Base-by-base conservation (phyloP, 192 early-diverging fungal species). In the Entophlyctis luteolus region DNA sequence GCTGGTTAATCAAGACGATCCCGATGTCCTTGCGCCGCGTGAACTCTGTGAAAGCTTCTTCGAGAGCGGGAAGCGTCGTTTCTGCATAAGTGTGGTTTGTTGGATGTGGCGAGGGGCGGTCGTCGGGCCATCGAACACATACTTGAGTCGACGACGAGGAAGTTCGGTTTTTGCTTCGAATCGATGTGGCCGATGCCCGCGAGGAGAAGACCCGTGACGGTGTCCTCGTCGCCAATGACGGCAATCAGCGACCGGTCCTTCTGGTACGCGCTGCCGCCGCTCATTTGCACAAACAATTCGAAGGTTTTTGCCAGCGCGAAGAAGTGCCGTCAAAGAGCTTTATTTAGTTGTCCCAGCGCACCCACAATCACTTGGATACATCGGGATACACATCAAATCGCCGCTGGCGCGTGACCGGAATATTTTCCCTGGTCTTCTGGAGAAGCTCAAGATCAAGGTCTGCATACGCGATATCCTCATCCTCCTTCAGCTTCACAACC, bases 181-280 rank as follows among this genome's bases (percentile, higher is more conserved):
- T 98, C 91, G 48, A 96, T 87, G 74, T 98, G 91, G 45, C 97
- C 97, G 34, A 96, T 90, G 38, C 97, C 97, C 35, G 95, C 94
- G 34, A 99, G 84, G n/a, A 99, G 80, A 59, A 99, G 85, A 42
- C 97, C 97, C 3, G 97, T 99, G 35, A 99, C 89, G 3, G 79
- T 77, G 68, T 81, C 79, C 70, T 84, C 82, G 56, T 84, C 82
- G 2, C 82, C 82, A 34, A 84, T 77, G 3, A 77, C 78, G 10
- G 82, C 82, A 60, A 84, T 78, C 27, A 81, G 71, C 28, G 60
- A 55, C 8, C 82, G 73, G 32, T 84, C 81, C 55, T 78, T 83
- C 60, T 73, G 74, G 56, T 58, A 49, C 2, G 56, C 65, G 14
- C 22, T 36, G n/a, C n/a, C n/a, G n/a, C n/a, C n/a, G n/a, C n/a